Conservation (phyloP, 345 rosid species). For the Hibiscus mutabilis region DNA sequence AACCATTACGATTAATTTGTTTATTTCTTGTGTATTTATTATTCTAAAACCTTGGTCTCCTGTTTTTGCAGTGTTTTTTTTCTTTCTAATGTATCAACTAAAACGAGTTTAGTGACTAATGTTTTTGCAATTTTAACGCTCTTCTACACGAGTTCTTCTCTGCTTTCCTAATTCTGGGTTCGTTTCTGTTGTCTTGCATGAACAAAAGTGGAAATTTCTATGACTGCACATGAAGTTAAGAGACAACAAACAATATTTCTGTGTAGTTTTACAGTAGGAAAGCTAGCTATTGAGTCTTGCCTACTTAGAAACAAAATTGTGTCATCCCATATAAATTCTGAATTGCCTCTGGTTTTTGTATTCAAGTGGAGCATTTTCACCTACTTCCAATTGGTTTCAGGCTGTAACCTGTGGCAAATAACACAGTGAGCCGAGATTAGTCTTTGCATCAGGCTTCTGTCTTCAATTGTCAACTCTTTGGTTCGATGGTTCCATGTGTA, state of each 20-base stretch:
- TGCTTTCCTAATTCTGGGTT: background rate
- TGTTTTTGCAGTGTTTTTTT: background rate
- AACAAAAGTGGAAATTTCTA: background rate
- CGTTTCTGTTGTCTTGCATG: background rate
- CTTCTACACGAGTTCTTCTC: background rate
- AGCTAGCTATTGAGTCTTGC: background rate
- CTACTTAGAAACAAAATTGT: background rate
- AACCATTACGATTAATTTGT: no score
- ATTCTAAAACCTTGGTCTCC: background rate
- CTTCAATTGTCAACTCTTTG: slow-evolving; percentile 28
- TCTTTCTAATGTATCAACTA: no score
- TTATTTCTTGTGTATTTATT: no score
- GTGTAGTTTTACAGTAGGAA: background rate
- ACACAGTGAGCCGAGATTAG: slow-evolving; percentile 35
- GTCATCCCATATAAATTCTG: background rate
- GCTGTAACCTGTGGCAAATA: slow-evolving; percentile 16
- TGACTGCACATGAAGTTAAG: background rate
- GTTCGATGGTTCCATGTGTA: slow-evolving; percentile 53
- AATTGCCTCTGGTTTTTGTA: background rate
- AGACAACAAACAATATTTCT: background rate
- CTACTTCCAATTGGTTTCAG: background rate
- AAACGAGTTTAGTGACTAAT: no score
- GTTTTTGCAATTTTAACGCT: background rate
- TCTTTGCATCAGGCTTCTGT: slow-evolving; percentile 34
- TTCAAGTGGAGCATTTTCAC: no score